Evolutionary conservation across 2,329 filamentous ascomycete species (phyloP).

Genomic region (Paecilomyces sp.): DNA sequence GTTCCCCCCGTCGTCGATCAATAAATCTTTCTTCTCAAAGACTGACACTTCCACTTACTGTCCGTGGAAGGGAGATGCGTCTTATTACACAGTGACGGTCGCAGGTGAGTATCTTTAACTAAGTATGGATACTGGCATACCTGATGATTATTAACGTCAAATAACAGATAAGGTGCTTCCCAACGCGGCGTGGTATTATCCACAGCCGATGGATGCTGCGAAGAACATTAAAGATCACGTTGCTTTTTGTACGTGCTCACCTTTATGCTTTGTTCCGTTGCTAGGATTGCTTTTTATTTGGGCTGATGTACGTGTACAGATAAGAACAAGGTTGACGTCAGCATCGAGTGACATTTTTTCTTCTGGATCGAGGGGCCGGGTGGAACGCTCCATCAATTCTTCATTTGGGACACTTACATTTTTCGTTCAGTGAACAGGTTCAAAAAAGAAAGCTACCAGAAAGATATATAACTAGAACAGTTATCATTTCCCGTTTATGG

Average conservation of each 20-base stretch:
- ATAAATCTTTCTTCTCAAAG: not conserved
- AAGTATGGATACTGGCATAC: not conserved
- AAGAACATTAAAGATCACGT: slow-evolving; percentile 48
- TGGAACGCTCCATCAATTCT: no score
- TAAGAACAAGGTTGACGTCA: not conserved
- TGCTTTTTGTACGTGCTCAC: slow-evolving; percentile 48
- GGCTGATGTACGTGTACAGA: not conserved
- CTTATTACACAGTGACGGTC: not conserved
- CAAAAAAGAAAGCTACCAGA: no score
- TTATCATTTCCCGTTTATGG: no score
- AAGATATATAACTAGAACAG: no score
- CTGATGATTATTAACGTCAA: not conserved
- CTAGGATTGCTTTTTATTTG: not conserved
- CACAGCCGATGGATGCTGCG: slow-evolving; percentile 43
- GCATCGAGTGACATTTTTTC: not conserved
- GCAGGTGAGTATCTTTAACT: not conserved
- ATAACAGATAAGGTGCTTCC: slow-evolving; percentile 37
- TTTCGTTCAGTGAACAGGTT: no score
- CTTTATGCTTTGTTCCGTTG: not conserved
- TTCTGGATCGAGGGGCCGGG: no score
- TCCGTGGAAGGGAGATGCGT: not conserved
- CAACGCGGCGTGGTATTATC: slow-evolving; percentile 56
- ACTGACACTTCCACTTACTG: not conserved
- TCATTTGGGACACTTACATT: no score
- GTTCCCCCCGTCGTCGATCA: not conserved